A percentile compares a stretch with the other conserved stretches of the same genome.
Conservation (phyloP, 441 rosid genomes). For the Caryocar brasiliense region DNA sequence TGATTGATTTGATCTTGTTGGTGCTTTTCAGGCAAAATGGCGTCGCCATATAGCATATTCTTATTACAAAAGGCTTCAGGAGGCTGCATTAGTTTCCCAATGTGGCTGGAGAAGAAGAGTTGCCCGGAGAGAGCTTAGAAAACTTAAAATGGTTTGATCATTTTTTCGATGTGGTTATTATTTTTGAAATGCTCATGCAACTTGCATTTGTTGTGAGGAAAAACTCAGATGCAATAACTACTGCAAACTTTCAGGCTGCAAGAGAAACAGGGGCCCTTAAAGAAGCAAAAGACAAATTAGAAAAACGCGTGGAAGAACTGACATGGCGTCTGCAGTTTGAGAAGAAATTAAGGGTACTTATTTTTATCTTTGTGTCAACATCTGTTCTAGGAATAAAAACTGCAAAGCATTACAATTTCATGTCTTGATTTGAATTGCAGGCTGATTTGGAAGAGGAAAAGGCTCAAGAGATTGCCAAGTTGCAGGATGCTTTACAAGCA, state of each 20-base stretch:
- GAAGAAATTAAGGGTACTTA: conserved; percentile 84
- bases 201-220: conserved; percentile 6
- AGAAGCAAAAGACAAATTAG: conserved; percentile 94
- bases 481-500: conserved; percentile 62
- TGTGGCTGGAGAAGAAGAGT: conserved; percentile 97
- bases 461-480: conserved; percentile 73
- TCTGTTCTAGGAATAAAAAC: not conserved
- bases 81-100: conserved; percentile 76
- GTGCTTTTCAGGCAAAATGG: conserved; percentile 58
- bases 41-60: conserved; percentile 58
- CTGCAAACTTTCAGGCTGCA: conserved; percentile 59
- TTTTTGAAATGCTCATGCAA: not conserved
- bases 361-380: not conserved
- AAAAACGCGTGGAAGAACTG: conserved; percentile 98
- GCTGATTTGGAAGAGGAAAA: conserved; percentile 92
- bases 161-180: not conserved
- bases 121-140: conserved; percentile 91
- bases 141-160: conserved; percentile 73
- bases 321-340: conserved; percentile 96
- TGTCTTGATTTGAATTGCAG: conserved; percentile 32
- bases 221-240: conserved; percentile 8
- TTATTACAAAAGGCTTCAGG: conserved; percentile 71
- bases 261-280: conserved; percentile 97
- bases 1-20: conserved; percentile 9
- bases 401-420: not conserved